Percentiles rank a stretch among this genome's conserved stretches.
These are phyloP conservation scores for Eucalyptus cloeziana DNA, from an alignment of 345 rosid genomes.

Conservation along the genomic window DNA sequence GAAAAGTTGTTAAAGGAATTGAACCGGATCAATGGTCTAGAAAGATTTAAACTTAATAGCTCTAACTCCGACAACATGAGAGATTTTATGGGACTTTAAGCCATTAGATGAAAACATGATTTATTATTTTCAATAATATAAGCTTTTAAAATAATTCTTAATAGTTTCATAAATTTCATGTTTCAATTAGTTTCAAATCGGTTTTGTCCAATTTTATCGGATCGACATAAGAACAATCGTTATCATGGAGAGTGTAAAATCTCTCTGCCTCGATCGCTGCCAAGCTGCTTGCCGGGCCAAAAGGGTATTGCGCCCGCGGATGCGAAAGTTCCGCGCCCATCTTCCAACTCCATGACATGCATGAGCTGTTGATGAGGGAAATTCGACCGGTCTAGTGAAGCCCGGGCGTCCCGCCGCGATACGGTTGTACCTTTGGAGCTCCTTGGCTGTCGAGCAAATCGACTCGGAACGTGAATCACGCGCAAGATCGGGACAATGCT, in stretches of 20 bases:
- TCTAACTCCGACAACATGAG: no score
- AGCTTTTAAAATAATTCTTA: no score
- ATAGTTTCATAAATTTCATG: no score
- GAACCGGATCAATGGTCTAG: no score
- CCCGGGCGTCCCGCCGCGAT: not conserved
- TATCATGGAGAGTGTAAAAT: not conserved
- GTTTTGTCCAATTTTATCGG: not conserved
- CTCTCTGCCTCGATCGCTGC: not conserved
- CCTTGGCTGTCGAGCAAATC: no score
- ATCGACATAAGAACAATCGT: not conserved
- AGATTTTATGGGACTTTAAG: no score
- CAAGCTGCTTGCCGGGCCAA: accelerated
- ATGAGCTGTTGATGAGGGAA: not conserved
- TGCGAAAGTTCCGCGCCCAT: not conserved
- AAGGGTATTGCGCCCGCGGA: not conserved
- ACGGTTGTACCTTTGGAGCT: no score
- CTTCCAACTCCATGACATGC: not conserved
- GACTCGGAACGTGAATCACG: not conserved
- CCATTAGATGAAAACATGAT: no score
- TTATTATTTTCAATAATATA: no score
- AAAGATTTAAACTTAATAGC: no score
- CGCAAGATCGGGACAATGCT: no score
- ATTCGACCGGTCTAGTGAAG: not conserved
- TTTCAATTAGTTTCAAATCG: not conserved
- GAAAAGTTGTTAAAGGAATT: no score